A percentile compares a stretch with the other conserved stretches of the same genome.
Evolutionary conservation across 1,284 basidiomycete species (phyloP).

Genomic region (Fomitopsis betulina): DNA sequence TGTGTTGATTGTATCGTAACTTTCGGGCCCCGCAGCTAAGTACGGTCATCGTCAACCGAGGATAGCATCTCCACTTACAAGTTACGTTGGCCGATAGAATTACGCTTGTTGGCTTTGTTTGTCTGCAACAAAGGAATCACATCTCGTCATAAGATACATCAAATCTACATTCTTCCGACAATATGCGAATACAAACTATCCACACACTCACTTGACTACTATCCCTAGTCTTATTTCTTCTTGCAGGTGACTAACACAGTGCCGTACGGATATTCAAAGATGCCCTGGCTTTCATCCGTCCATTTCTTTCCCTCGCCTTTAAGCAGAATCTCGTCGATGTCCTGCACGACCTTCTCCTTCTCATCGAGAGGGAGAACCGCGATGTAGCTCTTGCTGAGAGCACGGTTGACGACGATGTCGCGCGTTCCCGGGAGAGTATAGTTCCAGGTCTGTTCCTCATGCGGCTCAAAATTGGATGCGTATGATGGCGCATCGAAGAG

Average conservation of each 20-base stretch:
- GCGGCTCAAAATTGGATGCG: constrained; percentile 44
- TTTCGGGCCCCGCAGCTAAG: no score
- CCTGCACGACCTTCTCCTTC: constrained; percentile 43
- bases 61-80: no score
- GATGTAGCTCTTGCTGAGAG: constrained; percentile 72
- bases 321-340: constrained; percentile 45
- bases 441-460: constrained; percentile 48
- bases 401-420: constrained; percentile 55
- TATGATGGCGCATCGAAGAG: constrained; percentile 57
- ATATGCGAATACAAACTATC: not conserved
- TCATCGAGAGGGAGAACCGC: constrained; percentile 50
- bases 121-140: no score
- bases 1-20: no score
- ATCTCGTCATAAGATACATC: no score
- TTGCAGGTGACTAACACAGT: constrained; percentile 39
- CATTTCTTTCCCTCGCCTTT: constrained; percentile 40
- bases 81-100: no score
- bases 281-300: constrained; percentile 43
- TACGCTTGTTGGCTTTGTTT: no score
- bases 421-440: constrained; percentile 44
- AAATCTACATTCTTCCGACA: no score
- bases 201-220: not conserved
- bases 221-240: constrained; percentile 30
- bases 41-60: no score
- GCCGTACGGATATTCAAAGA: constrained; percentile 53